Percentiles rank a stretch among this genome's conserved stretches.
Conservation (phyloP, 2,329 filamentous ascomycete species). For the Sporothrix sp. region DNA sequence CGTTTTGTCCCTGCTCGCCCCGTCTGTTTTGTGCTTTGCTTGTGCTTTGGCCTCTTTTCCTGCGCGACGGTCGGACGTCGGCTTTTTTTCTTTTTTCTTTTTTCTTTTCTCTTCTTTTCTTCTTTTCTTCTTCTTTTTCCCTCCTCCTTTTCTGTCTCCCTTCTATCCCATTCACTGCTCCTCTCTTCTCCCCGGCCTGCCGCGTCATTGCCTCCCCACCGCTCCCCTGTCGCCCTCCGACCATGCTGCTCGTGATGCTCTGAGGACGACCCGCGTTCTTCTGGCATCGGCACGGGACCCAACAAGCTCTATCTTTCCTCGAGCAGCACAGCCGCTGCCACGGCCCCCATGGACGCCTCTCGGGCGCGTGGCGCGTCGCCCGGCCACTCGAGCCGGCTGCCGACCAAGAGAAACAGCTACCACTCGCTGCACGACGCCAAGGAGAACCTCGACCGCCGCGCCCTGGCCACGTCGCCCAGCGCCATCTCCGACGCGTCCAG, state of each 20-base stretch:
- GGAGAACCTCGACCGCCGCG: conserved; percentile 6
- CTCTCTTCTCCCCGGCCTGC: neutral
- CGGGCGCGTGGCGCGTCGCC: conserved; percentile 5
- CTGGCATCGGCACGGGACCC: neutral
- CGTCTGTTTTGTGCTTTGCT: neutral
- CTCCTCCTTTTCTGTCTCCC: neutral
- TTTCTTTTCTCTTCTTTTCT: neutral
- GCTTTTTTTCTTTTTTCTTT: neutral
- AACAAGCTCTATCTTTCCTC: neutral
- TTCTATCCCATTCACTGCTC: neutral
- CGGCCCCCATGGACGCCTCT: neutral
- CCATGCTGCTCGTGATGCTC: conserved; percentile 3
- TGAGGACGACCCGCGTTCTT: neutral
- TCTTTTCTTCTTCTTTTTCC: neutral
- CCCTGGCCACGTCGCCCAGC: conserved; percentile 5
- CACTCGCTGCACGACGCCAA: conserved; percentile 11
- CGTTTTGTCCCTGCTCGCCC: neutral
- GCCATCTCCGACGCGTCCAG: conserved; percentile 13
- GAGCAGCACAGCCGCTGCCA: no score
- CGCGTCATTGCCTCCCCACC: neutral
- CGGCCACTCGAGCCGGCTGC: conserved; percentile 3
- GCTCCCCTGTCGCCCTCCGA: neutral
- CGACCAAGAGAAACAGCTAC: conserved; percentile 13
- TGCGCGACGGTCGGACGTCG: neutral
- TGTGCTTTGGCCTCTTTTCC: no score